Evolutionary conservation across 1,284 basidiomycete genomes (phyloP).

Genomic region (Lignosus rhinocerotis): DNA sequence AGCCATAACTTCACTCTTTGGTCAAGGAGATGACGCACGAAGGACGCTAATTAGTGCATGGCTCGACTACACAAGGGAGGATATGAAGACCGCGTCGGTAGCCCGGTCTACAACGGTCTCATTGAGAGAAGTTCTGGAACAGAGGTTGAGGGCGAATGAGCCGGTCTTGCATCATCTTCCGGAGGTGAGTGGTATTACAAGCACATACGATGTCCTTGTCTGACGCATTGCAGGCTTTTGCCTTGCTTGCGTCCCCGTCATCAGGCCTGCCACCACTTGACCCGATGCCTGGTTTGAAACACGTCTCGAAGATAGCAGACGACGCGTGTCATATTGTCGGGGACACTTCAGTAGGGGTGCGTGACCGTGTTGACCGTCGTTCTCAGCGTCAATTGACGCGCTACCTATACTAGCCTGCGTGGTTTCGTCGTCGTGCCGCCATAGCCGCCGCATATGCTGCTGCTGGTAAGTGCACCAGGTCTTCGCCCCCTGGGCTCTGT

Average conservation of each 20-base stretch:
- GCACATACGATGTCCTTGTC: neutral
- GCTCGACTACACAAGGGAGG: slow-evolving; percentile 61
- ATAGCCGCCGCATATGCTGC: slow-evolving; percentile 66
- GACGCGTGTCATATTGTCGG: slow-evolving; percentile 60
- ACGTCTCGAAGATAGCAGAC: slow-evolving; percentile 62
- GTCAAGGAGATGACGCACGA: slow-evolving; percentile 63
- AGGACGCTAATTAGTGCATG: slow-evolving; percentile 67
- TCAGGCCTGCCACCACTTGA: slow-evolving; percentile 54
- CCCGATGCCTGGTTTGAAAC: slow-evolving; percentile 55
- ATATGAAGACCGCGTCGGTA: slow-evolving; percentile 42
- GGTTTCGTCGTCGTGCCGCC: slow-evolving; percentile 66
- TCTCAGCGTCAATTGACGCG: neutral
- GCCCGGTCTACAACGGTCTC: slow-evolving; percentile 23
- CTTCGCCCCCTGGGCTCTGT: neutral
- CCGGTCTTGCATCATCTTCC: slow-evolving; percentile 62
- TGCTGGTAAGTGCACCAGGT: slow-evolving; percentile 45
- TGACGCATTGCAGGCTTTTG: slow-evolving; percentile 52
- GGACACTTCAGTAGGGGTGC: slow-evolving; percentile 55
- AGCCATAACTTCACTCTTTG: slow-evolving; percentile 74
- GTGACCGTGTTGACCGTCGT: slow-evolving; percentile 19
- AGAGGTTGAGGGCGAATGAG: slow-evolving; percentile 62
- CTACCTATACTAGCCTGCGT: slow-evolving; percentile 52
- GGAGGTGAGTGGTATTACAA: slow-evolving; percentile 47
- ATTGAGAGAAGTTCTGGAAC: slow-evolving; percentile 50
- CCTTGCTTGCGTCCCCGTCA: slow-evolving; percentile 55